Conservation (phyloP, 306 rosid species). For the Vigna angularis region DNA sequence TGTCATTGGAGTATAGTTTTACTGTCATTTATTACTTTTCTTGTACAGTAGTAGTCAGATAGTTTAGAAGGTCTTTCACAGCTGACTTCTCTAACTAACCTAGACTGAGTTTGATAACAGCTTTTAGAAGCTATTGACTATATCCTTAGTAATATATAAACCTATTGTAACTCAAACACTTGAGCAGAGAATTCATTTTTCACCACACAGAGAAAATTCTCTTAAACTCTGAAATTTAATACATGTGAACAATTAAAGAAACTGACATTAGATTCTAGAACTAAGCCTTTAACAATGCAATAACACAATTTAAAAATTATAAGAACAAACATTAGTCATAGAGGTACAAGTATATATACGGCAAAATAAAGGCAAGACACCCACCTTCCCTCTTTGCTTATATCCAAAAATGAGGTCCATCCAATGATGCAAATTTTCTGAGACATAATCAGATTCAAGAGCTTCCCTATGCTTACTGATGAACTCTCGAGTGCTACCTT, state of each 20-base stretch:
- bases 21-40: too few species aligned
- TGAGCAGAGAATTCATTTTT: too few species aligned
- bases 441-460: conserved; percentile 90
- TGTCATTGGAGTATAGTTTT: too few species aligned
- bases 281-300: neutral
- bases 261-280: conserved; percentile 21
- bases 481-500: conserved; percentile 93
- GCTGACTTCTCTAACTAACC: too few species aligned
- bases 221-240: too few species aligned
- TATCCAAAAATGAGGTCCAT: conserved; percentile 97
- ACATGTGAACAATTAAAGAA: conserved; percentile 6
- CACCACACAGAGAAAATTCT: too few species aligned
- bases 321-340: conserved; percentile 21
- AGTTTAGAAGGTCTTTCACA: too few species aligned
- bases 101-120: too few species aligned
- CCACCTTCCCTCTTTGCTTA: conserved; percentile 99
- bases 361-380: conserved; percentile 51
- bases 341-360: conserved; percentile 21
- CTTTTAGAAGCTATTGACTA: too few species aligned
- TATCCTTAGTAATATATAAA: too few species aligned
- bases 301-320: conserved; percentile 30
- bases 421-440: conserved; percentile 98
- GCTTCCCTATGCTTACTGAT: conserved; percentile 98
- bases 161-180: too few species aligned
- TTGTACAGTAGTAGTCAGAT: too few species aligned